Evolutionary conservation across 441 rosid species (phyloP).

Genomic region (Biscutella laevigata): DNA sequence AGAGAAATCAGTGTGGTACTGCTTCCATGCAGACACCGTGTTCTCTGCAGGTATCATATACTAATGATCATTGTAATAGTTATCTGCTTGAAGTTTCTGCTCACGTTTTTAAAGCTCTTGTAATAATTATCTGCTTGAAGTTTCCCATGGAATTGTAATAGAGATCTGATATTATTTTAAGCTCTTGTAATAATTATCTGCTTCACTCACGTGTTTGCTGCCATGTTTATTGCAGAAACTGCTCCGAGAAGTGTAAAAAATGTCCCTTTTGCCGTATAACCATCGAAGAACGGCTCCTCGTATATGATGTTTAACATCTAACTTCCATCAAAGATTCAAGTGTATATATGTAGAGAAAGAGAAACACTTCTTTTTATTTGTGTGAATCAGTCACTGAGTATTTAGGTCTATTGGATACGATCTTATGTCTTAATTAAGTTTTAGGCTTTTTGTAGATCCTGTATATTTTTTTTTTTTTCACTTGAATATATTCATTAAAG

Average conservation of each 20-base stretch:
- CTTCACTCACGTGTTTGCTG: conserved; percentile 17
- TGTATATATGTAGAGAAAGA: conserved; percentile 11
- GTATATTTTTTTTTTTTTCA: too few relatives aligned
- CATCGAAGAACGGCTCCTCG: conserved; percentile 70
- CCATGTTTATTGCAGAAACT: conserved; percentile 46
- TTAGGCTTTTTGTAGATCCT: too few relatives aligned
- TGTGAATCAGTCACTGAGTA: too few relatives aligned
- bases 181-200: neutral
- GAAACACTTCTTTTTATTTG: too few relatives aligned
- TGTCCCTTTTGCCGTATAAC: conserved; percentile 81
- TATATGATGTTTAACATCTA: conserved; percentile 69
- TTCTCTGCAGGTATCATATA: conserved; percentile 76
- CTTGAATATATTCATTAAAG: too few relatives aligned
- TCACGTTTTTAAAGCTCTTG: too few relatives aligned
- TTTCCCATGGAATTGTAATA: too few relatives aligned
- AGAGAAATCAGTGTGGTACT: conserved; percentile 77
- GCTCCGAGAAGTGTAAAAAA: conserved; percentile 80
- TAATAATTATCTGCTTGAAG: too few relatives aligned
- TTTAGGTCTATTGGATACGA: too few relatives aligned
- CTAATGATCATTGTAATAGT: too few relatives aligned
- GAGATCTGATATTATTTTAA: neutral
- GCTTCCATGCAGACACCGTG: conserved; percentile 91
- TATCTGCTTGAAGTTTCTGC: too few relatives aligned
- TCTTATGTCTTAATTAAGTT: too few relatives aligned
- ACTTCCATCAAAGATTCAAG: conserved; percentile 10